Conservation (phyloP, 371 early-diverging fungal species). For the Polyrhizophydium stewartii region DNA sequence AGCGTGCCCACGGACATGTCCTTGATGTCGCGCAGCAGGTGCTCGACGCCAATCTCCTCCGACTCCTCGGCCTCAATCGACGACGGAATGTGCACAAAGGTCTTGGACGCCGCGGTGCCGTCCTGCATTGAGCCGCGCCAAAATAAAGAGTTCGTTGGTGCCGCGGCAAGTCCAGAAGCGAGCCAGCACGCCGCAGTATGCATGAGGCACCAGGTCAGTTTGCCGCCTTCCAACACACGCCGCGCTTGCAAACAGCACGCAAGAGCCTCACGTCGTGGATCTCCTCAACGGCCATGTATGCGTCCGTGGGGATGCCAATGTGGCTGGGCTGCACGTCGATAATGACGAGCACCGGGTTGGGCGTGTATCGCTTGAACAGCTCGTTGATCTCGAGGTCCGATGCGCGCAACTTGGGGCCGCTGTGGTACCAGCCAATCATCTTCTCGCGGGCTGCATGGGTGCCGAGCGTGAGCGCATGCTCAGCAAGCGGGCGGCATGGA, state of each 20-base stretch:
- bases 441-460: constrained; percentile 80
- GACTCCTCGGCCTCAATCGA: constrained; percentile 94
- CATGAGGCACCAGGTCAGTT: neutral
- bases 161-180: no score
- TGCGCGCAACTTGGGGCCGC: constrained; percentile 95
- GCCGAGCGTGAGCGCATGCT: no score
- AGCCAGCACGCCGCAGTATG: no score
- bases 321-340: constrained; percentile 92
- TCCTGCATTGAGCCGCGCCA: constrained; percentile 69
- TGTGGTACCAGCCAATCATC: constrained; percentile 99
- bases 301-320: constrained; percentile 91
- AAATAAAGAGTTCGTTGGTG: constrained; percentile 96
- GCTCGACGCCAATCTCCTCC: constrained; percentile 99
- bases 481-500: no score
- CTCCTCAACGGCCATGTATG: constrained; percentile 93
- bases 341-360: constrained; percentile 92
- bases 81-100: no score
- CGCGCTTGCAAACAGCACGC: neutral
- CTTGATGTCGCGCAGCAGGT: constrained; percentile 97
- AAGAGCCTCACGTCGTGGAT: constrained; percentile 70
- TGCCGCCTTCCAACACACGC: no score
- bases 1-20: constrained; percentile 69
- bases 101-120: no score
- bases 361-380: constrained; percentile 90
- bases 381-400: constrained; percentile 99